Conservation (phyloP, 2,329 filamentous ascomycete genomes). For the Neopestalotiopsis sp. region DNA sequence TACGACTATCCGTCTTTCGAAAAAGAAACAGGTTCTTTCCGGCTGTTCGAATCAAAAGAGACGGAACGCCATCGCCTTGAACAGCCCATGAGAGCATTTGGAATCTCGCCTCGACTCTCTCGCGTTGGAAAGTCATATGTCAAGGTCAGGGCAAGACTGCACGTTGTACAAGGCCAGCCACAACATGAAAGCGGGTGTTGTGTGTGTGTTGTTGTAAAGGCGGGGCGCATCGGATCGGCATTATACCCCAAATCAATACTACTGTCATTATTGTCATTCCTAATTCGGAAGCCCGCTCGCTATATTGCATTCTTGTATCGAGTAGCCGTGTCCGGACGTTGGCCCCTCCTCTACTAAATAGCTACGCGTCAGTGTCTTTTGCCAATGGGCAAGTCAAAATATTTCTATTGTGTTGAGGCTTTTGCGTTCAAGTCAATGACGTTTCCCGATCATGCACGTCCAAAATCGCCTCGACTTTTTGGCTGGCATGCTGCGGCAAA, state of each 20-base stretch:
- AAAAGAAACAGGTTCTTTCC: no score
- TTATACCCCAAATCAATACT: constrained; percentile 2
- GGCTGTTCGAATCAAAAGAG: no score
- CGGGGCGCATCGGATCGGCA: constrained; percentile 2
- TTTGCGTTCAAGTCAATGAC: no score
- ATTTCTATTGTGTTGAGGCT: no score
- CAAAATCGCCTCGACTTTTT: not conserved
- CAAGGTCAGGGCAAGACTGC: not conserved
- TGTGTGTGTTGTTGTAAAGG: not conserved
- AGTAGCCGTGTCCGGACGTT: not conserved
- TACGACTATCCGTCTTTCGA: no score
- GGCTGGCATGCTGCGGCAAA: not conserved
- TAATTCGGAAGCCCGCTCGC: constrained; percentile 5
- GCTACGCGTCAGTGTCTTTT: not conserved
- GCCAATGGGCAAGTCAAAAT: no score
- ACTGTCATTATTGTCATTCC: constrained; percentile 11
- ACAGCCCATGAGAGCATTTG: no score
- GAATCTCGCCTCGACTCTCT: not conserved
- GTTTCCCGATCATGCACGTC: not conserved
- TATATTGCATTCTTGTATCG: not conserved
- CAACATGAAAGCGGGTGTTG: not conserved
- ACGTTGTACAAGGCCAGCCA: not conserved
- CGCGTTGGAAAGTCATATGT: not conserved
- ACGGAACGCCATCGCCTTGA: no score
- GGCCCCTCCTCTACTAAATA: not conserved